Conservation (phyloP, 768 basidiomycete species). For the Zangia roseola region DNA sequence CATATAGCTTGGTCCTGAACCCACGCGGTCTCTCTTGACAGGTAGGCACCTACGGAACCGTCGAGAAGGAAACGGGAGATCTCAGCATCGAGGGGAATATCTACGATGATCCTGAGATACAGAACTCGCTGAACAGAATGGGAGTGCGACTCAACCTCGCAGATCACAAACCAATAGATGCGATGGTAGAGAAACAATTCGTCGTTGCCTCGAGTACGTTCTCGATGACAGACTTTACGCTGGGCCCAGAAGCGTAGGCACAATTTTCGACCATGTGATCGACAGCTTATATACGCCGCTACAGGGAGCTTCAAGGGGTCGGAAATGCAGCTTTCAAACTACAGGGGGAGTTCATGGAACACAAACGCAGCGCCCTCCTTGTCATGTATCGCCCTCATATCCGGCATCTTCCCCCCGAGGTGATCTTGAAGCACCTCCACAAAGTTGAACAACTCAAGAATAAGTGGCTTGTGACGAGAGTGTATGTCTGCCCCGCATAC, state of each 20-base stretch:
- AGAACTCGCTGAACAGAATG: slow-evolving; percentile 16
- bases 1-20: neutral
- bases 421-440: slow-evolving; percentile 27
- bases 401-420: slow-evolving; percentile 15
- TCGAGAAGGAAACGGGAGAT: slow-evolving; percentile 31
- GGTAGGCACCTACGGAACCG: slow-evolving; percentile 37
- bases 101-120: slow-evolving; percentile 24
- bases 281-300: no score
- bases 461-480: slow-evolving; percentile 33
- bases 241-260: no score
- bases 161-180: slow-evolving; percentile 16
- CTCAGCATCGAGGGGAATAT: slow-evolving; percentile 35
- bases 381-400: slow-evolving; percentile 31
- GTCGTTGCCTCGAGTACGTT: slow-evolving; percentile 19
- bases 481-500: slow-evolving; percentile 30
- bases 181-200: slow-evolving; percentile 23
- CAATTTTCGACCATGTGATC: no score
- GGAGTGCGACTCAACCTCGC: slow-evolving; percentile 11
- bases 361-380: slow-evolving; percentile 30
- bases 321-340: slow-evolving; percentile 29
- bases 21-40: slow-evolving; percentile 9
- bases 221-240: no score
- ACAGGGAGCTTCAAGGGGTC: slow-evolving; percentile 18
- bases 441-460: slow-evolving; percentile 24
- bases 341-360: slow-evolving; percentile 31